phyloP scores from a whole-genome alignment of 192 early-diverging fungal species.

The Dissophora globulifera region DNA sequence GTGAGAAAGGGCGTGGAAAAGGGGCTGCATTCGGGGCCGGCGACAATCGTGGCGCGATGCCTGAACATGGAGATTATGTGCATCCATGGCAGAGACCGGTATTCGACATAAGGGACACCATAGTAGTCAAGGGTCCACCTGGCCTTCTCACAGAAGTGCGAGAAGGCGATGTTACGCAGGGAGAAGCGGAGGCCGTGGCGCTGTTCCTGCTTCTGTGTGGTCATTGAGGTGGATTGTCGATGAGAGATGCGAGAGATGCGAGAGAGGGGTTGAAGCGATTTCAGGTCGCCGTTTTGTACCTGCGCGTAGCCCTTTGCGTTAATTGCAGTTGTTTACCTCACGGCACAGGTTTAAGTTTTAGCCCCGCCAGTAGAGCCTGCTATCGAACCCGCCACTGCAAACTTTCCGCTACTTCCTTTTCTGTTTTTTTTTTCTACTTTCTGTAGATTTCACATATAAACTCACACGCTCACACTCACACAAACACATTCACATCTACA shows the following conservation, averaged over 20 bases:
- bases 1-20: conserved; percentile 25
- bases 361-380: too few species aligned
- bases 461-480: too few species aligned
- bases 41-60: conserved; percentile 4
- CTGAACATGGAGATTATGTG: conserved; percentile 47
- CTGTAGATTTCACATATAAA: too few species aligned
- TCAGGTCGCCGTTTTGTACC: background rate
- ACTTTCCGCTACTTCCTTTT: too few species aligned
- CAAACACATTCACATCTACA: too few species aligned
- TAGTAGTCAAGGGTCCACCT: conserved; percentile 54
- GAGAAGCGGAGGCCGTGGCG: conserved; percentile 1
- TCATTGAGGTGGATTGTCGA: background rate
- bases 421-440: background rate
- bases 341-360: too few species aligned
- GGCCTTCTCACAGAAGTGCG: conserved; percentile 55
- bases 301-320: too few species aligned
- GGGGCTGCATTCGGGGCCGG: background rate
- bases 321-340: too few species aligned
- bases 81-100: conserved; percentile 32
- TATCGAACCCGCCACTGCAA: too few species aligned
- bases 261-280: background rate
- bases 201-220: background rate
- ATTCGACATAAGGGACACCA: conserved; percentile 40
- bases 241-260: background rate
- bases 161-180: conserved; percentile 39